phyloP scores from a whole-genome alignment of 441 rosid species.

The Manihot esculenta region DNA sequence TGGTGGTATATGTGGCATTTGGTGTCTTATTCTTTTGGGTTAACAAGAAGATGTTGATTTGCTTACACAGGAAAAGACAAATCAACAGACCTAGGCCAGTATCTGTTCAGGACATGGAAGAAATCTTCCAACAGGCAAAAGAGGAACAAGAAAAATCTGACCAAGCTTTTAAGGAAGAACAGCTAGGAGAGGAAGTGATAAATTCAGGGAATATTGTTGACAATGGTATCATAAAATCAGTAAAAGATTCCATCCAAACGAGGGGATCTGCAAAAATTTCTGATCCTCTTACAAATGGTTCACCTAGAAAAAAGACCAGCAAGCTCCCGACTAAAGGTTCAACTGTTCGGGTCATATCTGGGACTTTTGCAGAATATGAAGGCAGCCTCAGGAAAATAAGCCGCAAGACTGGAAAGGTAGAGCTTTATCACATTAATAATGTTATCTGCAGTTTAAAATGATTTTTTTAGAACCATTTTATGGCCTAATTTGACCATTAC shows the following conservation, averaged over 20 bases:
- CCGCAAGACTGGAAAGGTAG: slow-evolving; percentile 71
- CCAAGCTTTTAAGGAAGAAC: slow-evolving; percentile 54
- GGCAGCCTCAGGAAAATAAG: slow-evolving; percentile 73
- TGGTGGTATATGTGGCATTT: not conserved
- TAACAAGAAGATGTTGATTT: not conserved
- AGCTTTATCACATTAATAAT: slow-evolving; percentile 14
- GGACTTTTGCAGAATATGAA: slow-evolving; percentile 66
- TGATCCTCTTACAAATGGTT: slow-evolving; percentile 21
- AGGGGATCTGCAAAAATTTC: slow-evolving; percentile 32
- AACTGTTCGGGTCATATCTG: slow-evolving; percentile 66
- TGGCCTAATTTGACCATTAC: no score
- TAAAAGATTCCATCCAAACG: slow-evolving; percentile 36
- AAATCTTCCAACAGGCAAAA: slow-evolving; percentile 65
- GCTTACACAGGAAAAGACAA: slow-evolving; percentile 54
- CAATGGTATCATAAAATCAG: slow-evolving; percentile 27
- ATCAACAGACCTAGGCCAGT: slow-evolving; percentile 80
- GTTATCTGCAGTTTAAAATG: slow-evolving; percentile 7
- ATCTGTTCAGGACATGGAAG: slow-evolving; percentile 61
- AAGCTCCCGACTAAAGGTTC: slow-evolving; percentile 58
- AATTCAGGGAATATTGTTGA: slow-evolving; percentile 33
- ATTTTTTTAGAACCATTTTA: not conserved
- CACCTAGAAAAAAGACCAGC: slow-evolving; percentile 28
- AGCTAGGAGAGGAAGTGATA: slow-evolving; percentile 30
- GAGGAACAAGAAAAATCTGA: slow-evolving; percentile 72
- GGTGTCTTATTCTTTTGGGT: not conserved